phyloP scores from a whole-genome alignment of 306 rosid genomes.

The Gillenia trifoliata region DNA sequence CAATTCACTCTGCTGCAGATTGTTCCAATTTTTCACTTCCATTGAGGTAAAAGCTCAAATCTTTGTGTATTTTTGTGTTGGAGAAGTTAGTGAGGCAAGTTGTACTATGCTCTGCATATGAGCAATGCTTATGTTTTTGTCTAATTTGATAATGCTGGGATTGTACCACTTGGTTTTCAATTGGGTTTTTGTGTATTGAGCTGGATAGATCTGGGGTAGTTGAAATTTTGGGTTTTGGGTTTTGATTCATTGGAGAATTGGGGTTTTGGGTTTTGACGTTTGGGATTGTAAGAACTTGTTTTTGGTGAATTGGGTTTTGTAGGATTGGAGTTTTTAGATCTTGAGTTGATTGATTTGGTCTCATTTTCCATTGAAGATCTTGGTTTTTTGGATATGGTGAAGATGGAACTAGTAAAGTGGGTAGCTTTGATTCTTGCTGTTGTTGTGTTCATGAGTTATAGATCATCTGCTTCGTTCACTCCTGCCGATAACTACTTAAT shows the following conservation, averaged over 20 bases:
- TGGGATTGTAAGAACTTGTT: constrained; percentile 9
- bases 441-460: constrained; percentile 29
- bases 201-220: constrained; percentile 25
- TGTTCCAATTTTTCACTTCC: constrained; percentile 2
- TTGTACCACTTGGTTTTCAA: neutral
- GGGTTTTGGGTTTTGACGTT: constrained; percentile 24
- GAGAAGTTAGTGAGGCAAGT: neutral
- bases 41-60: constrained; percentile 22
- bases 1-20: constrained; percentile 18
- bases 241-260: constrained; percentile 18
- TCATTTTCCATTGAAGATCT: constrained; percentile 11
- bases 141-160: neutral
- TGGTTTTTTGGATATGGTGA: constrained; percentile 25
- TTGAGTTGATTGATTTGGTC: constrained; percentile 2
- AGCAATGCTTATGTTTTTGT: constrained; percentile 10
- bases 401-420: constrained; percentile 43
- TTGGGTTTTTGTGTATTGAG: constrained; percentile 13
- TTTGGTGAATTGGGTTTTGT: neutral
- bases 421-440: constrained; percentile 35
- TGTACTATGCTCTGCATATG: constrained; percentile 12
- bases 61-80: constrained; percentile 18
- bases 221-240: constrained; percentile 2
- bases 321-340: constrained; percentile 18
- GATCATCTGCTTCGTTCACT: constrained; percentile 48
- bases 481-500: constrained; percentile 74